Evolutionary conservation across 2,329 filamentous ascomycete genomes (phyloP).

Genomic region (Aspergillus aculeatus): DNA sequence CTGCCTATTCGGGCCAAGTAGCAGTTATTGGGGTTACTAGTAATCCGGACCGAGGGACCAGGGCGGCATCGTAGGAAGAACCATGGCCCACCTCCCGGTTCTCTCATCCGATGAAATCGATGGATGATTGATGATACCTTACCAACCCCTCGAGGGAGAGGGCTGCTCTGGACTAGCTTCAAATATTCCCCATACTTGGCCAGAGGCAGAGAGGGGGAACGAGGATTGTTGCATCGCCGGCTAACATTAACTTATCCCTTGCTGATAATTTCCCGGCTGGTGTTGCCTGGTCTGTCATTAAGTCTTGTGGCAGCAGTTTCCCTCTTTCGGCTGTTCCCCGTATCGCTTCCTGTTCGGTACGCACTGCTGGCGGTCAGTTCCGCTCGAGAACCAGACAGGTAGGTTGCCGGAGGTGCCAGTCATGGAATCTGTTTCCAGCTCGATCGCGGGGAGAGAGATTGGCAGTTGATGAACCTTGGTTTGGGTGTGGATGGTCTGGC

Average conservation of each 20-base stretch:
- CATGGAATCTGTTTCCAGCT: neutral
- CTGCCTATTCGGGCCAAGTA: slow-evolving; percentile 2
- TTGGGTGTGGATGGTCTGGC: too few species aligned
- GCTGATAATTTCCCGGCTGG: slow-evolving; percentile 5
- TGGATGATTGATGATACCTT: neutral
- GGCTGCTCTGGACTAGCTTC: slow-evolving; percentile 3
- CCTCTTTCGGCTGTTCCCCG: neutral
- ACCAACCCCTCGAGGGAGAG: neutral
- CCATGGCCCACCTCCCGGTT: neutral
- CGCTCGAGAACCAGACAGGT: neutral
- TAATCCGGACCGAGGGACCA: neutral
- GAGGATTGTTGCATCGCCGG: slow-evolving; percentile 2
- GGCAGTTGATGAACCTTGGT: neutral
- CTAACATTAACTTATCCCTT: neutral
- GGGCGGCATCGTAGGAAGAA: neutral
- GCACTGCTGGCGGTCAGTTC: neutral
- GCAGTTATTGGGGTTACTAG: neutral
- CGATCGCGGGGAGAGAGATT: neutral
- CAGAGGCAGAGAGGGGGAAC: neutral
- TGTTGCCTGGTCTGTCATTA: neutral
- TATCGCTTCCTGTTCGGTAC: neutral
- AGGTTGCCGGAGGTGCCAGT: neutral
- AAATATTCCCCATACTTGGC: neutral
- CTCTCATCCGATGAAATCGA: neutral
- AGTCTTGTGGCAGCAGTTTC: neutral